Base-by-base conservation (phyloP, 2,329 filamentous ascomycete genomes). In the Venturia carpophila region DNA sequence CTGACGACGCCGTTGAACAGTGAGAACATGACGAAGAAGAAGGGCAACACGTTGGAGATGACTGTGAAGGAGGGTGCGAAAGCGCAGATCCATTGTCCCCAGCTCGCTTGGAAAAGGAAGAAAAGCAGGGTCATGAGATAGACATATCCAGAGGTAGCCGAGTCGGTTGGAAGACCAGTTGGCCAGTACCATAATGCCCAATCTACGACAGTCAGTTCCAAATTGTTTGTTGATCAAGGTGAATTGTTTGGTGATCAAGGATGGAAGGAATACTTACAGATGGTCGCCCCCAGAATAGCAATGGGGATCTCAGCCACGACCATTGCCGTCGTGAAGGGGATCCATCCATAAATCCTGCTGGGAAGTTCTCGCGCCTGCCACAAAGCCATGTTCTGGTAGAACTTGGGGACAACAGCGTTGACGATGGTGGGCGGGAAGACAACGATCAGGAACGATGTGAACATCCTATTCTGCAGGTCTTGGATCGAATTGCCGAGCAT, bases 11-110 rank as follows among this genome's bases (percentile, higher is more conserved):
- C 64, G 69, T 82, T 84, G 78, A 88, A 88, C 17, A 87, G 71
- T 37, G 88, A 27, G 71, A 90, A 87, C 79, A 90, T 86, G 73
- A 92, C 85, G 77, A 92, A 89, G 82, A 92, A 91, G 79, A 92
- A 91, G 0, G 89, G 89, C 5, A 91, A 78, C 27, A 74, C 74
- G 71, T 92, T 91, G 55, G 85, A 85, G 68, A 92, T 91, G 68
- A 91, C 88, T 0, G 88, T 90, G 76, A 91, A 91, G 1, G 81
- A 87, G 0, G 90, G 89, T 0, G 90, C 88, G 74, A 92, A 72
- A 6, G 84, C 85, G 64, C 84, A 84, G 24, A 90, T 74, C 60
- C 82, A 84, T 6, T 83, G 83, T 5, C 87, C 89, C 0, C 87
- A 89, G 69, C 88, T 83, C 1, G 87, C 86, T 92, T 0, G 91